Percentiles rank a stretch among this genome's conserved stretches.
phyloP scores from a whole-genome alignment of 306 rosid genomes.

The Elaeagnus macrophylla region DNA sequence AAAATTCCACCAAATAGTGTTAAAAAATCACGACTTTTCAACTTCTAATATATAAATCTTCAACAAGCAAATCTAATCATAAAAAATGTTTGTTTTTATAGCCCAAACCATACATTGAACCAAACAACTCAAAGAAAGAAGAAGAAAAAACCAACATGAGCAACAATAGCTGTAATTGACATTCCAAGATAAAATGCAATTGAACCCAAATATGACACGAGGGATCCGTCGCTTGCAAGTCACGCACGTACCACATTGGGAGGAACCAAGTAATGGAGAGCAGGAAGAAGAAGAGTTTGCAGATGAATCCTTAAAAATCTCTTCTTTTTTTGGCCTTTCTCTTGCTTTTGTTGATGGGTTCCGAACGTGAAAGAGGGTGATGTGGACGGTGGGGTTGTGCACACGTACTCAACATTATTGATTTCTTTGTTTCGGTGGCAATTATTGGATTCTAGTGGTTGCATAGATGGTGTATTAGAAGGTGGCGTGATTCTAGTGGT shows the following conservation, averaged over 20 bases:
- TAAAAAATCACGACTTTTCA: not conserved
- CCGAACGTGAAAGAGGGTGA: constrained; percentile 8
- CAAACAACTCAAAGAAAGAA: not conserved
- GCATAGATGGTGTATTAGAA: constrained; percentile 1
- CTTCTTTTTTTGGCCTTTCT: constrained; percentile 17
- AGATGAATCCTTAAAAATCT: constrained; percentile 15
- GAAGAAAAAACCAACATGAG: constrained; percentile 41
- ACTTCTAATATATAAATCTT: not conserved
- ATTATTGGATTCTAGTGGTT: constrained; percentile 4
- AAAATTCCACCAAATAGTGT: not conserved
- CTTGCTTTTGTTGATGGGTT: constrained; percentile 8
- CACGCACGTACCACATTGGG: constrained; percentile 22
- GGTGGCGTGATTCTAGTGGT: no score
- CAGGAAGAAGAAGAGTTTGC: constrained; percentile 24
- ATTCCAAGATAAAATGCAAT: constrained; percentile 61
- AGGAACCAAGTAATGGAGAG: constrained; percentile 16
- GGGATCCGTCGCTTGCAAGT: constrained; percentile 49
- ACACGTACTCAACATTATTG: constrained; percentile 5
- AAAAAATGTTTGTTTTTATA: not conserved
- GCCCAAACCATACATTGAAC: not conserved
- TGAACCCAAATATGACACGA: constrained; percentile 24
- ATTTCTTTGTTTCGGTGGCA: constrained; percentile 7
- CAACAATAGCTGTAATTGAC: no score
- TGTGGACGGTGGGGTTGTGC: constrained; percentile 1
- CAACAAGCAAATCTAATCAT: not conserved